Evolutionary conservation across 805 yeast genomes (phyloP), one percentile per base, ranked within the genome.

Genomic region (Candida khao-thaluensis): DNA sequence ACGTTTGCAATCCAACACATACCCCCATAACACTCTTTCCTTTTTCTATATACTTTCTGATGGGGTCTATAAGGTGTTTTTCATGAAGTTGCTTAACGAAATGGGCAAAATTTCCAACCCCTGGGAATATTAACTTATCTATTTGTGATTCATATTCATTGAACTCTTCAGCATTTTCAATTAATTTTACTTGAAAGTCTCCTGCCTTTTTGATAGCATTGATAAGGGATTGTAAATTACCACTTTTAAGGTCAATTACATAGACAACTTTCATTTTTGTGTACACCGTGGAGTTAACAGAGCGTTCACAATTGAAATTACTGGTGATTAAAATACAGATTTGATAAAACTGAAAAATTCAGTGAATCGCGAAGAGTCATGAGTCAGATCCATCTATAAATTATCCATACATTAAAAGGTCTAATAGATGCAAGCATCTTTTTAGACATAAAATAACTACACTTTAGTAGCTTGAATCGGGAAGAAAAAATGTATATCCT

Each of bases 71-170:
- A 44, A 91, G 79, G 0, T 81, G 77, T 42, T 84, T 73, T 3
- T 68, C 67, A 33, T 69, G 71, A 32, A 93, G 61, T 50, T 84
- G 79, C 37, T 77, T 77, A 44, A 90, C 89, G 58, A 91, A 90
- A 59, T 93, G 98, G 31, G 96, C 99, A 60, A 79, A 95, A 58
- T 89, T 91, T 9, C 99, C 99, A 12, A 93, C 99, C 18, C 99
- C 99, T 6, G 99, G 99, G 17, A 93, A 73, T 43, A 93, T 74
- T 45, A 93, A 69, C 51, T 70, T 71, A 25, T 62, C 66, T 30
- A 85, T 85, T 8, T 68, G 52, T 17, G 63, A 44, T 40, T 72
- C 60, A 40, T 46, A 47, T 28, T 47, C 48, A 25, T 60, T 62
- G 40, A 81, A 79, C 40, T 85, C 88, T 5, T 64, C 59, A 12